Percentiles rank a stretch among this genome's conserved stretches.
These are phyloP conservation scores for Coniella vitis DNA, from an alignment of 2,329 filamentous ascomycete genomes.

Conservation along the genomic window DNA sequence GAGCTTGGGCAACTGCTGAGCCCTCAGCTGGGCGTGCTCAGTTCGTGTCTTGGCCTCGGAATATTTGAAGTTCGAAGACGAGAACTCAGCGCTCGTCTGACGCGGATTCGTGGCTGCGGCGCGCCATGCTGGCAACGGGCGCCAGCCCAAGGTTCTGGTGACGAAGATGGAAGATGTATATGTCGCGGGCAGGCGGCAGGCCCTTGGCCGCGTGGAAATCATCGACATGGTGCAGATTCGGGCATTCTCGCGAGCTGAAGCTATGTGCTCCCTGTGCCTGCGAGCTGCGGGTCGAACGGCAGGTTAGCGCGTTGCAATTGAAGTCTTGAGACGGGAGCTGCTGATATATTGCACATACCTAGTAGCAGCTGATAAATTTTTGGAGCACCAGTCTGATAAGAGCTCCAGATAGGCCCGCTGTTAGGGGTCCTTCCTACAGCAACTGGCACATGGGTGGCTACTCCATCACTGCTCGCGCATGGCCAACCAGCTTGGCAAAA, in stretches of 20 bases:
- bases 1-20: slow-evolving; percentile 24
- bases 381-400: not conserved
- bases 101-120: slow-evolving; percentile 12
- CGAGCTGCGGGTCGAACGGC: not conserved
- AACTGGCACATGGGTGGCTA: not conserved
- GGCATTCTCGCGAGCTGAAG: slow-evolving; percentile 12
- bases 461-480: no score
- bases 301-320: not conserved
- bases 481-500: no score
- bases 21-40: not conserved
- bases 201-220: slow-evolving; percentile 23
- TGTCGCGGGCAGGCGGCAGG: slow-evolving; percentile 19
- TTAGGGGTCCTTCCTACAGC: not conserved
- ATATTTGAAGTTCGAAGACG: no score
- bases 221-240: slow-evolving; percentile 24
- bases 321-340: slow-evolving; percentile 4
- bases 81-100: not conserved
- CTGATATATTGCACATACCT: not conserved
- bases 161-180: slow-evolving; percentile 12
- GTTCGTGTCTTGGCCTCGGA: not conserved
- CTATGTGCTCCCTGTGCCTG: slow-evolving; percentile 4
- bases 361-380: not conserved
- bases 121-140: slow-evolving; percentile 7
- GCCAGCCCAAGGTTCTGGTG: slow-evolving; percentile 6
- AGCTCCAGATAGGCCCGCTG: not conserved